A percentile compares a stretch with the other conserved stretches of the same genome.
phyloP scores from a whole-genome alignment of 1,284 basidiomycete species.

The Pulchroboletus neoregius region DNA sequence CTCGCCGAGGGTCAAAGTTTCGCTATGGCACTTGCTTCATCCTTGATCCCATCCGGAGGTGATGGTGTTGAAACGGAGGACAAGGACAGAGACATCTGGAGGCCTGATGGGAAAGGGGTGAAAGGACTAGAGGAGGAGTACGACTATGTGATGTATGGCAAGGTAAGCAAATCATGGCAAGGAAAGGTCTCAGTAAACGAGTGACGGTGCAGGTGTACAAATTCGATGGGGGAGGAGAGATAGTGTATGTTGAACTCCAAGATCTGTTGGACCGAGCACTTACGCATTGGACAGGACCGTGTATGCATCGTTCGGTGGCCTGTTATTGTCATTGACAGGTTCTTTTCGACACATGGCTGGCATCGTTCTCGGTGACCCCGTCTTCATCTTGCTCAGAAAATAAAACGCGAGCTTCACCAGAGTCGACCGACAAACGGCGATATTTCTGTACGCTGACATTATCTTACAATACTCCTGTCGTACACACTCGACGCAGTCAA shows the following conservation, averaged over 20 bases:
- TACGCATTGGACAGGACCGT: conserved; percentile 62
- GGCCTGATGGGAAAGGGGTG: conserved; percentile 83
- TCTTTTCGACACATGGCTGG: conserved; percentile 90
- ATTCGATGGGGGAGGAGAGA: conserved; percentile 86
- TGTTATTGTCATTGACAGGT: conserved; percentile 92
- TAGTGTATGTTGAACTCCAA: conserved; percentile 55
- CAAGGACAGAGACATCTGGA: conserved; percentile 78
- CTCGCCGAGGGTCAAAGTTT: conserved; percentile 70
- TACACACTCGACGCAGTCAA: neutral
- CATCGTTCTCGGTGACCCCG: conserved; percentile 89
- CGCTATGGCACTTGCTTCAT: conserved; percentile 83
- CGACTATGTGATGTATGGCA: conserved; percentile 99
- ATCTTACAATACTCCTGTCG: conserved; percentile 10
- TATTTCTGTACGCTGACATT: neutral
- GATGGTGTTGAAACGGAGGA: conserved; percentile 53
- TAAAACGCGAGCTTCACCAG: conserved; percentile 33
- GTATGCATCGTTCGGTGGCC: conserved; percentile 95
- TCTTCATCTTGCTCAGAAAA: conserved; percentile 87
- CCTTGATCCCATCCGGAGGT: conserved; percentile 63
- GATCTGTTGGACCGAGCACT: conserved; percentile 1
- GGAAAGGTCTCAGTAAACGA: conserved; percentile 13
- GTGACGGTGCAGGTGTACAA: conserved; percentile 79
- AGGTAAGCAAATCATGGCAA: conserved; percentile 51
- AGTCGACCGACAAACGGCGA: neutral
- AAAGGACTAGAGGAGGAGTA: conserved; percentile 93